A percentile compares a stretch with the other conserved stretches of the same genome.
Evolutionary conservation across 1,284 basidiomycete genomes (phyloP).

Genomic region (Ustilago shanxiensis): DNA sequence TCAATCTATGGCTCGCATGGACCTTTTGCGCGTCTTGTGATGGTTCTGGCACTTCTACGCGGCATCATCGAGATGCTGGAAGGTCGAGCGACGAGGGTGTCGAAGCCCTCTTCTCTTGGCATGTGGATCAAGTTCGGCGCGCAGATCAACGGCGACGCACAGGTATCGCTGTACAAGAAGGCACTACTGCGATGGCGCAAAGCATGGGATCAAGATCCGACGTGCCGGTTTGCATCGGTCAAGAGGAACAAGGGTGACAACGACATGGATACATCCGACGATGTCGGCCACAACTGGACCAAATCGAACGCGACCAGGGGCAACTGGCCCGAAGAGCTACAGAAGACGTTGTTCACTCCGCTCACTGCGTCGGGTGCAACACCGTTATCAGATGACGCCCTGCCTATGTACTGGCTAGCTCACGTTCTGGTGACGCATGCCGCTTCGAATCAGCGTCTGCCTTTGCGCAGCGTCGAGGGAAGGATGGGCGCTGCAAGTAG

Average conservation of each 20-base stretch:
- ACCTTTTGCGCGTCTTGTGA: slow-evolving; percentile 59
- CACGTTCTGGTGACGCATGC: slow-evolving; percentile 63
- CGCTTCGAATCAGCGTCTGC: slow-evolving; percentile 44
- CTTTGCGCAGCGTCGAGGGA: slow-evolving; percentile 37
- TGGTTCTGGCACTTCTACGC: slow-evolving; percentile 60
- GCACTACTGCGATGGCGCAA: slow-evolving; percentile 59
- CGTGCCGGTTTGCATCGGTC: slow-evolving; percentile 53
- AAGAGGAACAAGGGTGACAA: slow-evolving; percentile 14
- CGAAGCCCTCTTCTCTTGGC: slow-evolving; percentile 45
- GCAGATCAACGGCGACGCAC: slow-evolving; percentile 24
- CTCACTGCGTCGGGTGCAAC: slow-evolving; percentile 61
- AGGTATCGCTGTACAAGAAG: slow-evolving; percentile 49
- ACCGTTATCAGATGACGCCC: slow-evolving; percentile 60
- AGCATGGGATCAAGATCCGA: slow-evolving; percentile 58
- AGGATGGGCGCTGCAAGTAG: slow-evolving; percentile 22
- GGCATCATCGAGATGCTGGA: slow-evolving; percentile 63
- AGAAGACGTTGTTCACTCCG: slow-evolving; percentile 49
- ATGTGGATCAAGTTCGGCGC: slow-evolving; percentile 37
- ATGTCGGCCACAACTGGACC: slow-evolving; percentile 10
- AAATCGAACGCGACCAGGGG: slow-evolving; percentile 11
- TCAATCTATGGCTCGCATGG: slow-evolving; percentile 56
- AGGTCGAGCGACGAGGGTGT: slow-evolving; percentile 40
- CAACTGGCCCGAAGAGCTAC: slow-evolving; percentile 32
- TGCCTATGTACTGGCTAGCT: slow-evolving; percentile 62
- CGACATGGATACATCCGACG: slow-evolving; percentile 18